Conservation (phyloP, 768 basidiomycete genomes). For the Tylopilus intermedius region DNA sequence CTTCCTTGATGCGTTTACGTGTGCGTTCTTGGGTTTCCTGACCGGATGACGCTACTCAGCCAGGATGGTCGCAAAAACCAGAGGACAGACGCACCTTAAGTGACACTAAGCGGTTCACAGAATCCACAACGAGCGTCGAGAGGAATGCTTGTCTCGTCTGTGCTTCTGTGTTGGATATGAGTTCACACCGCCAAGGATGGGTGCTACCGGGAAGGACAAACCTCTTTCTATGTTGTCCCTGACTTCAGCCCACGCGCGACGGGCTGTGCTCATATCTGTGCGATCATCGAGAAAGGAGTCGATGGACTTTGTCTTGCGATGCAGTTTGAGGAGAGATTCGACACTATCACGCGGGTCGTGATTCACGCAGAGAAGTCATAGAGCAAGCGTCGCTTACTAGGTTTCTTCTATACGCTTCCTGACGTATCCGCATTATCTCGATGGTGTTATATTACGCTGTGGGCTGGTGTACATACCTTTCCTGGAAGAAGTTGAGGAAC, state of each 20-base stretch:
- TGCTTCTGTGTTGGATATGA: constrained; percentile 55
- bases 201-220: constrained; percentile 24
- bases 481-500: constrained; percentile 80
- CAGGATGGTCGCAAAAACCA: neutral
- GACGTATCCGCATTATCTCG: constrained; percentile 18
- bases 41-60: neutral
- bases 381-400: constrained; percentile 50
- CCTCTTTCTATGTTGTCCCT: constrained; percentile 83
- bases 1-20: constrained; percentile 87
- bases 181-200: neutral
- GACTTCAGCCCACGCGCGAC: constrained; percentile 79
- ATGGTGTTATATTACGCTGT: constrained; percentile 14
- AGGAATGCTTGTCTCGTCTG: constrained; percentile 80
- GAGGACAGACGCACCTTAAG: constrained; percentile 49
- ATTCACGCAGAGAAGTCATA: neutral
- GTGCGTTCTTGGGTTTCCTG: constrained; percentile 90
- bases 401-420: constrained; percentile 82
- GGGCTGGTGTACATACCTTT: constrained; percentile 50
- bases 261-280: constrained; percentile 54
- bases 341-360: constrained; percentile 42
- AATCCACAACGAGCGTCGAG: constrained; percentile 61
- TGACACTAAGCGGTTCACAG: constrained; percentile 61
- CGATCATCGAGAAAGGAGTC: constrained; percentile 74
- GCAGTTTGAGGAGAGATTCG: constrained; percentile 67
- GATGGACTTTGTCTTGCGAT: constrained; percentile 63